Base-by-base conservation (phyloP, 2,329 filamentous ascomycete genomes). In the Zymoseptoria passerinii region DNA sequence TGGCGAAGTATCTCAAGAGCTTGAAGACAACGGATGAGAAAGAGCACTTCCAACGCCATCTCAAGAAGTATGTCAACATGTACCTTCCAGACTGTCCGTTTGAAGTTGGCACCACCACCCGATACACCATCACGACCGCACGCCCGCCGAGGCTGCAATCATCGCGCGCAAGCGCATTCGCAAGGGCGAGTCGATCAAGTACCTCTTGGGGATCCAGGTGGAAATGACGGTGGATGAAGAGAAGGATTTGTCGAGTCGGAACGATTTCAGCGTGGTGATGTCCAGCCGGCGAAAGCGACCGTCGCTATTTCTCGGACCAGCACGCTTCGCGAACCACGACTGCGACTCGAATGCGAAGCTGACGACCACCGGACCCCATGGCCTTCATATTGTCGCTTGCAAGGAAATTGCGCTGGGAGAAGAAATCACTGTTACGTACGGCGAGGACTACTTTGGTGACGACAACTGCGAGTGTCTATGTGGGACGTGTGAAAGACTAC, bases 221-320 rank as follows among this genome's bases (percentile, higher is more conserved):
- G 83, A 88, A 48, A 94, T 99, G 77, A 95, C 92, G 0, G 86
- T 89, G 29, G 89, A 96, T 71, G 92, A 99, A 73, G 94, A 97
- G 71, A 82, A 85, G 61, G 85, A 89, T 58, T 82, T 97, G 58
- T 88, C 90, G 27, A 87, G 85, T 60, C 88, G 94, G 71, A 92
- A 92, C 70, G 94, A 99, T 71, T 99, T 99, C 72, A 96, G 92
- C 72, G 92, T 99, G 63, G 92, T 99, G 29, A 89, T 96, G 70
- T 96, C 92, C 62, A 92, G 90, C 65, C 83, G 94, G 59, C 92
- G 89, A 75, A 96, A 95, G 75, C 87, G 87, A 61, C 88, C 92
- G 28, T 95, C 90, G 54, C 78, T 99, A 49, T 97, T 99, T 71
- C 86, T 99, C 71, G 94, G 94, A 0, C 95, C 94, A 7, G 94